Evolutionary conservation across 2,329 filamentous ascomycete genomes (phyloP).

Genomic region (Triangularia setosa): DNA sequence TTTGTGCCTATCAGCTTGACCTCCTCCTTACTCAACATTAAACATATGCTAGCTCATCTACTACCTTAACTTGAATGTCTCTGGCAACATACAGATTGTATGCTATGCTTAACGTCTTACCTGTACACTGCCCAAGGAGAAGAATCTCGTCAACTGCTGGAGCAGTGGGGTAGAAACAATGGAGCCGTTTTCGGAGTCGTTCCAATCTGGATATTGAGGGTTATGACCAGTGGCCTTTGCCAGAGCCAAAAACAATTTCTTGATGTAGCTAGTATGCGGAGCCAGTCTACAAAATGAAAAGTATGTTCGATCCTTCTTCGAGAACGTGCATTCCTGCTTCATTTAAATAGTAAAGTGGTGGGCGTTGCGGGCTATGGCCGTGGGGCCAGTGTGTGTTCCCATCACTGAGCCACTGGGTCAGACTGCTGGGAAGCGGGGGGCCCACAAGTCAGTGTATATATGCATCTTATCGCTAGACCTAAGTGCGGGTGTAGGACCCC

Average conservation of each 20-base stretch:
- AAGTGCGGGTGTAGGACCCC: background rate
- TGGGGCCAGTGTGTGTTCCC: background rate
- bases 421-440: background rate
- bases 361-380: background rate
- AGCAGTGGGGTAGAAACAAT: background rate
- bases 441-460: background rate
- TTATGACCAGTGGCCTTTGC: background rate
- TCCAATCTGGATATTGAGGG: background rate
- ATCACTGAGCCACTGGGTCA: background rate
- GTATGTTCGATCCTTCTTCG: background rate
- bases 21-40: background rate
- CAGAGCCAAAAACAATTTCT: background rate
- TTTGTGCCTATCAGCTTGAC: background rate
- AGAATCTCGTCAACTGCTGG: background rate
- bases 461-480: background rate
- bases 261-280: background rate
- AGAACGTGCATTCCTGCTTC: background rate
- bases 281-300: background rate
- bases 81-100: background rate
- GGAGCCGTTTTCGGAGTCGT: background rate
- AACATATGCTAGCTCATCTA: background rate
- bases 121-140: background rate
- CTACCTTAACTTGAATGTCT: background rate
- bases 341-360: background rate
- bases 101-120: background rate